Evolutionary conservation across 345 rosid genomes (phyloP), one percentile per base, ranked within the genome.

Genomic region (Citrus australasica): DNA sequence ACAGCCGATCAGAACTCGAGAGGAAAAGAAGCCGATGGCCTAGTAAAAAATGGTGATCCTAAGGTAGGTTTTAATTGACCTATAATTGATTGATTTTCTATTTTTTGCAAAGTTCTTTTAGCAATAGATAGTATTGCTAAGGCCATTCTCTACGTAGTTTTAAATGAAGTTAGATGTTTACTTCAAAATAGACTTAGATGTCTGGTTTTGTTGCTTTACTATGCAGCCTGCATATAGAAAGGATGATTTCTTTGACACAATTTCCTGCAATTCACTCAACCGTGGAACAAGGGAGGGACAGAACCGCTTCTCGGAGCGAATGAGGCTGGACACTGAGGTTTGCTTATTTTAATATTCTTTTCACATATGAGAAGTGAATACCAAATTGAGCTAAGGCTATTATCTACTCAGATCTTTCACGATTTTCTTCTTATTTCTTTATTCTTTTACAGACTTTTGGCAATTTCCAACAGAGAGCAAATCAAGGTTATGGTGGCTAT

Each of bases 171-270:
- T 22, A 22, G 7, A 51, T 53, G 17, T 48, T 70, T 25, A 7
- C 33, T 69, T 68, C 55, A 19, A 7, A 27, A 46, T 42, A 17
- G 55, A 25, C 21, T 25, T 51, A 38, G 58, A 35, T 46, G 21
- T 60, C 58, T 67, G 56, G 19, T 38, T 65, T 28, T 67, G 13
- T 76, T 76, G 46, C 19, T 53, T 72, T 38, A 75, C 7, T 64
- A n/a, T 48, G 74, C 88, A 87, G 88, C 82, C 82, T 82, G 85
- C 86, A 14, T 85, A 87, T 80, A 68, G 74, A 51, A 87, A 85
- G 83, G 91, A 90, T 63, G 87, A 85, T 25, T 84, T 86, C 73
- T 88, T 81, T 72, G 89, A 88, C 82, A 73, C 79, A 25, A 84
- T 87, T 76, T 86, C 90, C 9, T 80, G 92, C 61, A 83, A 78